Base-by-base conservation (phyloP, 2,329 filamentous ascomycete species). In the Sarocladiaceae sp. region DNA sequence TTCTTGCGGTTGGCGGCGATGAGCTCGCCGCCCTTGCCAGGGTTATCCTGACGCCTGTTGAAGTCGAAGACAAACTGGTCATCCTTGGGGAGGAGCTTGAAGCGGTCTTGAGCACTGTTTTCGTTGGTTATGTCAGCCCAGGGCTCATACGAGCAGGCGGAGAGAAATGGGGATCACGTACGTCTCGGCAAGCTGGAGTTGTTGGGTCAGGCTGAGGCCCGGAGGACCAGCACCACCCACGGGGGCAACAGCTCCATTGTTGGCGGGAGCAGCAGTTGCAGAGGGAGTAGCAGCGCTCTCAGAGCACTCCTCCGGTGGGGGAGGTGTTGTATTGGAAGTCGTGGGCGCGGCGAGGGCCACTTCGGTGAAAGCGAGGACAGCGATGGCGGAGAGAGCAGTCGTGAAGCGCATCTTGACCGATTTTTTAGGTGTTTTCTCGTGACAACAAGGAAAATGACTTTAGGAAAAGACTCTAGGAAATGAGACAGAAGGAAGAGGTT, bases 1-100 rank as follows among this genome's bases (percentile, higher is more conserved):
- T 68, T 71, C 59, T 73, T 71, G 55, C 74, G 68, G 62, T 78
- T 76, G 34, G 75, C 73, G 16, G 67, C 62, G 29, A 74, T 59
- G 48, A 76, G 63, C 52, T 72, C 64, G 32, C 73, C 73, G 31
- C 72, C 73, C 34, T 61, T 57, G 19, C 45, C 45, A 16, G 45
- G 40, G 33, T 47, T 42, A 21, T 34, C 12, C 37, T 47, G 45
- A 12, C 21, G 18, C 44, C 52, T 51, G 53, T 62, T 63, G 60
- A 76, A 75, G 58, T 72, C 63, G 58, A 73, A 76, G 55, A 72
- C 55, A 56, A 74, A 74, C 48, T 73, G 60, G 3, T 58, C 46
- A 50, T 73, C 58, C 10, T 68, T 56, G 13, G 64, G 61, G 15
- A 73, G 63, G 40, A 73, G 65, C 20, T 55, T 53, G 53, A 66